These are phyloP conservation scores for Arachis stenosperma DNA, from an alignment of 306 rosid species.

Conservation along the genomic window DNA sequence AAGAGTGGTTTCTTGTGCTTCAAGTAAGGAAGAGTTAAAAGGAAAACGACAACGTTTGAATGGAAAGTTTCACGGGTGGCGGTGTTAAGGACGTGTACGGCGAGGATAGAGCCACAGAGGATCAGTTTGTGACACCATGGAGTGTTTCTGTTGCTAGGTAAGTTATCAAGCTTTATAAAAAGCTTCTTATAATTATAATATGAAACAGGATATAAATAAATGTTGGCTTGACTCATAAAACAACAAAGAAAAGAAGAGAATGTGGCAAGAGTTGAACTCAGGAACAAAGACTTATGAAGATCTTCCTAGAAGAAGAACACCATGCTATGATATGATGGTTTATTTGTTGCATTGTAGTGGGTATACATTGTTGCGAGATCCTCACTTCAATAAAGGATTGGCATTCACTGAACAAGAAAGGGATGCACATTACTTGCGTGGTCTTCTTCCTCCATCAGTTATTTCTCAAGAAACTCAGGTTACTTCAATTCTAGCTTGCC, in stretches of 20 bases:
- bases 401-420: constrained; percentile 94
- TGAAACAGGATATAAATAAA: too few species aligned
- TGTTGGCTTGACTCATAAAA: too few species aligned
- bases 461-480: constrained; percentile 88
- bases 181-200: too few species aligned
- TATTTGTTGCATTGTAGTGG: constrained; percentile 57
- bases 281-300: too few species aligned
- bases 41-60: constrained; percentile 52
- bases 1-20: constrained; percentile 55
- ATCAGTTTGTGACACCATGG: constrained; percentile 86
- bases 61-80: constrained; percentile 54
- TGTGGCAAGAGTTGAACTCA: too few species aligned
- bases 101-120: constrained; percentile 79
- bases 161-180: constrained; percentile 1
- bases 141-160: constrained; percentile 86
- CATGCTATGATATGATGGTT: too few species aligned
- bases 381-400: constrained; percentile 90
- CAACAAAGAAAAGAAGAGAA: too few species aligned
- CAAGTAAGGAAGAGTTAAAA: constrained; percentile 40
- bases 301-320: too few species aligned
- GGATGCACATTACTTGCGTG: constrained; percentile 91
- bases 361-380: constrained; percentile 82
- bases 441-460: constrained; percentile 86
- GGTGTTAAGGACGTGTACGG: constrained; percentile 74
- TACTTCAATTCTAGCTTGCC: too few species aligned